Percentiles rank a stretch among this genome's conserved stretches.
Evolutionary conservation across 805 yeast genomes (phyloP).

Genomic region (Zygotorulaspora sp.): DNA sequence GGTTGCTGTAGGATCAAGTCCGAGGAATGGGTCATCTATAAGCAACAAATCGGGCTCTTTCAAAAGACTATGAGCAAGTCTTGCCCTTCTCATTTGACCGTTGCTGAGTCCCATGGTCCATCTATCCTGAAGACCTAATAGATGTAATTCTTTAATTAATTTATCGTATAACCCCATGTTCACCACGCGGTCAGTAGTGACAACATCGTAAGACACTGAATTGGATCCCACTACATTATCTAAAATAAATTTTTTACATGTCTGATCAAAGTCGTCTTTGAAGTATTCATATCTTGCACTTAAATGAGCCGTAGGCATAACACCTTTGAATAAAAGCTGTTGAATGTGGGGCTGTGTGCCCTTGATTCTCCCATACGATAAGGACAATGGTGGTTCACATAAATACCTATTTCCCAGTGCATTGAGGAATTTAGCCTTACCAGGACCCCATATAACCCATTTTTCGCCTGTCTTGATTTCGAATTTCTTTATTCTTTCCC

Average conservation of each 20-base stretch:
- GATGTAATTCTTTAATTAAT: conserved; percentile 47
- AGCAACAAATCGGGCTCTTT: conserved; percentile 60
- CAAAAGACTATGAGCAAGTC: conserved; percentile 72
- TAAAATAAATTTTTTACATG: conserved; percentile 57
- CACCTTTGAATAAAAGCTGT: conserved; percentile 45
- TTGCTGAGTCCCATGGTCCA: conserved; percentile 88
- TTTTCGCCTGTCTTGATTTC: conserved; percentile 33
- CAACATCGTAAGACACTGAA: conserved; percentile 38
- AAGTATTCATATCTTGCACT: conserved; percentile 87
- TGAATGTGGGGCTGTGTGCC: conserved; percentile 20
- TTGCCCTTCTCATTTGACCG: conserved; percentile 89
- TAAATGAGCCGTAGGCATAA: conserved; percentile 58
- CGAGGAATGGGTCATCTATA: conserved; percentile 89
- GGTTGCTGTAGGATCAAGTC: conserved; percentile 76
- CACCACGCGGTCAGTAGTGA: conserved; percentile 24
- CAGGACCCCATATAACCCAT: conserved; percentile 41
- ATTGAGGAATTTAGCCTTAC: conserved; percentile 28
- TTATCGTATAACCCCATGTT: conserved; percentile 38
- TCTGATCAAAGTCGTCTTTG: conserved; percentile 78
- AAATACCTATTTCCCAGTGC: conserved; percentile 26
- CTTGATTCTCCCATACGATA: conserved; percentile 14
- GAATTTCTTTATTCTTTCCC: conserved; percentile 20
- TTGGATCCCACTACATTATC: conserved; percentile 44
- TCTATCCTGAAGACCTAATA: conserved; percentile 54
- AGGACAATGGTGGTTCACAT: conserved; percentile 26